Evolutionary conservation across 176 grass and related monocot genomes (phyloP), one percentile per base, ranked within the genome.

Genomic region (Triticum monococcum): DNA sequence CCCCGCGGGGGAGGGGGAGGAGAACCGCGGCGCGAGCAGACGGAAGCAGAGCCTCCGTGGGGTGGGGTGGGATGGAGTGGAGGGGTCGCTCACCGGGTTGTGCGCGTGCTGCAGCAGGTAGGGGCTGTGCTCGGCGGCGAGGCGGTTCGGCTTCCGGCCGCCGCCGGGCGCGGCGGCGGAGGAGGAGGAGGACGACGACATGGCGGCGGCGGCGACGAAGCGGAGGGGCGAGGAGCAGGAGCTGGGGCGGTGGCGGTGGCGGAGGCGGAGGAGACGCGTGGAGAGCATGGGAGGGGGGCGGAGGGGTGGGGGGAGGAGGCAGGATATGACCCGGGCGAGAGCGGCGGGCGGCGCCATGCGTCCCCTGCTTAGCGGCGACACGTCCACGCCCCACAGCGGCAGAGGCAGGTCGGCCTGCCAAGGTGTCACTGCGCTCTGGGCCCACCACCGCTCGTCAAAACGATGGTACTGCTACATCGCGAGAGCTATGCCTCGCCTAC

Each of bases 51-150:
- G 17, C 2, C 17, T 6, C 25, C 56, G 20, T 8, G 48, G 1
- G 64, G 20, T 8, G 46, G 1, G 1, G 45, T 48, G 46, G 1
- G 37, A 16, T 5, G 48, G 1, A 69, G 56, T 22, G 56, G 56
- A 64, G 56, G 18, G 56, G 6, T 20, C 35, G 22, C 82, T 77
- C 43, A 98, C 96, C 90, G 96, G 93, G 78, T 98, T 98, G 84
- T 95, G 86, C 45, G 96, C 96, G 81, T 98, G 96, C 92, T 98
- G 96, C 32, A 98, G 96, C 45, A 98, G 91, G 90, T 98, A 98
- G 13, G 96, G 93, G 86, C 96, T 98, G 88, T 98, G 96, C 89
- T 94, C 93, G 74, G 93, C 87, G 28, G 91, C 96, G 40, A 98
- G 93, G 83, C 96, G 93, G 86, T 98, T 98, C 2, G 90, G 74